These are phyloP conservation scores for Sicyos baderoa DNA, from an alignment of 306 rosid genomes.

Conservation along the genomic window DNA sequence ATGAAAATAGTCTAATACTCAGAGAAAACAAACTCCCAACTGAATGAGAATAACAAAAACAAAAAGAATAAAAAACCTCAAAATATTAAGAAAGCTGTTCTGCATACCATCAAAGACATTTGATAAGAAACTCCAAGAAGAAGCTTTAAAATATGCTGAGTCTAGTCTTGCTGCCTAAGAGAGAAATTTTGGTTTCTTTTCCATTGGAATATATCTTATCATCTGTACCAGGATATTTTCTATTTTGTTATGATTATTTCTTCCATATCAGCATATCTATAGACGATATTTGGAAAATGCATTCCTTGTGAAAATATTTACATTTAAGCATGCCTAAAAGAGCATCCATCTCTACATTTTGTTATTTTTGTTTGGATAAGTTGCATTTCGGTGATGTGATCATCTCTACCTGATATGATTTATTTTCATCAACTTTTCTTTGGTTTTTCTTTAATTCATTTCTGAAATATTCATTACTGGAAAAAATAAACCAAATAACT, in stretches of 20 bases:
- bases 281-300: background rate
- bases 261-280: background rate
- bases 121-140: too few relatives aligned
- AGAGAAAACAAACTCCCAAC: too few relatives aligned
- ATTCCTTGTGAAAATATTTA: background rate
- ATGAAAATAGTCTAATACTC: too few relatives aligned
- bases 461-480: background rate
- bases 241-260: background rate
- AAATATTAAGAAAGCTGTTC: too few relatives aligned
- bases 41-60: too few relatives aligned
- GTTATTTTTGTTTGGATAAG: background rate
- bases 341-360: background rate
- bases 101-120: too few relatives aligned
- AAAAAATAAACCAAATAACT: background rate
- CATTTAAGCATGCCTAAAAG: background rate
- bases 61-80: too few relatives aligned
- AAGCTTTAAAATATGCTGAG: too few relatives aligned
- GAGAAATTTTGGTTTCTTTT: background rate
- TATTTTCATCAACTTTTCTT: background rate
- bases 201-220: background rate
- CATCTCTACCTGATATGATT: background rate
- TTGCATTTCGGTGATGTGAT: background rate
- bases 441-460: background rate
- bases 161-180: too few relatives aligned
- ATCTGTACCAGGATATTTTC: background rate